phyloP scores from a whole-genome alignment of 2,329 filamentous ascomycete species.

The Aspergillus pseudotamarii region DNA sequence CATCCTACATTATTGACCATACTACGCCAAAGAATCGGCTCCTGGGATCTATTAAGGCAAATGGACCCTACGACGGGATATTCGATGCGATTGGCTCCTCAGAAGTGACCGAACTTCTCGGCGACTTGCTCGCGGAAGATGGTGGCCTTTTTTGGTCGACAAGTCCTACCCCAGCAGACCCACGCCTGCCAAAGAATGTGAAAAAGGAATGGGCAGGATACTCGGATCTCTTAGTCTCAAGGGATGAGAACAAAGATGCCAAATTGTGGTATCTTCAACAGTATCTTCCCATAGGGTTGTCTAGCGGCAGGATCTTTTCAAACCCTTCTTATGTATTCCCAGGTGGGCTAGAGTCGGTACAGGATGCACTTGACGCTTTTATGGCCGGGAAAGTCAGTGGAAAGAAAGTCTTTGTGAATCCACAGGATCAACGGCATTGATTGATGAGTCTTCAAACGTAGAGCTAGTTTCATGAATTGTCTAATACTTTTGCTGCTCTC shows the following conservation, averaged over 20 bases:
- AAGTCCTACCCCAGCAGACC: neutral
- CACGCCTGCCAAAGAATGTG: neutral
- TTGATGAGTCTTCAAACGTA: fast-evolving
- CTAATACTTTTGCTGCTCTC: too few species aligned
- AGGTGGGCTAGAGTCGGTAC: neutral
- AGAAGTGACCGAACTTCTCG: neutral
- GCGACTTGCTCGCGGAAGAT: slow-evolving; percentile 5
- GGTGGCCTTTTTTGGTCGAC: slow-evolving; percentile 3
- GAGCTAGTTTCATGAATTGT: neutral
- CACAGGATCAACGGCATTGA: neutral
- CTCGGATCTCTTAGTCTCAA: neutral
- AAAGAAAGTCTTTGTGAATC: neutral
- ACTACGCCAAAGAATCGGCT: slow-evolving; percentile 2
- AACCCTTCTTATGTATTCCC: neutral
- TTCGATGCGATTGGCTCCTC: slow-evolving; percentile 7
- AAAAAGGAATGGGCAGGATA: neutral
- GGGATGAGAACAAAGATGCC: neutral
- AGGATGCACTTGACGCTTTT: neutral
- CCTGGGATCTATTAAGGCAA: neutral
- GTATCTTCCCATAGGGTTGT: neutral
- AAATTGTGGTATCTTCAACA: neutral
- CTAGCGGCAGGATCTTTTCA: neutral
- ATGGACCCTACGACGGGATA: slow-evolving; percentile 12
- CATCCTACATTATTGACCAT: slow-evolving; percentile 19
- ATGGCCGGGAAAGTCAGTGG: neutral